Evolutionary conservation across 2,329 filamentous ascomycete species (phyloP).

Genomic region (Coleophoma crateriformis): DNA sequence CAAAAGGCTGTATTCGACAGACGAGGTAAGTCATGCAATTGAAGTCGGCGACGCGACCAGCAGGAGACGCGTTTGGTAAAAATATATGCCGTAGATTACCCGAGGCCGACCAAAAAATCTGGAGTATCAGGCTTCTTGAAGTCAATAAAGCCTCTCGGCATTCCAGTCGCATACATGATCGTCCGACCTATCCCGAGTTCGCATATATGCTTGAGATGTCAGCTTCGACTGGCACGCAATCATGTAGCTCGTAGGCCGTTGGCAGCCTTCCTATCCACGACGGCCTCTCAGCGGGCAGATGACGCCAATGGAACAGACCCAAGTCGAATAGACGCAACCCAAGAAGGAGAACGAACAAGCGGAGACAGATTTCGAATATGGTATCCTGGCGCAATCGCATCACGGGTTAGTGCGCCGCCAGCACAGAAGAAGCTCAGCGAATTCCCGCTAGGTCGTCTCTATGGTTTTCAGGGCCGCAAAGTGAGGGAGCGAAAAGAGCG

Average conservation of each 20-base stretch:
- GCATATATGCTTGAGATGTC: slow-evolving; percentile 27
- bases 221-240: slow-evolving; percentile 14
- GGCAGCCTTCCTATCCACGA: slow-evolving; percentile 11
- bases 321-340: neutral
- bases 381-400: too few species aligned
- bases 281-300: neutral
- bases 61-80: slow-evolving; percentile 6
- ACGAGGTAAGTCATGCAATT: too few species aligned
- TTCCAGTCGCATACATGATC: slow-evolving; percentile 27
- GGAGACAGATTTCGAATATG: too few species aligned
- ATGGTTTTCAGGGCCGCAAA: slow-evolving; percentile 14
- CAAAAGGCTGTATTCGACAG: too few species aligned
- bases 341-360: too few species aligned
- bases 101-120: neutral
- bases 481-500: slow-evolving; percentile 15
- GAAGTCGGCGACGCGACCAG: neutral
- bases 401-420: too few species aligned
- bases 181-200: slow-evolving; percentile 12
- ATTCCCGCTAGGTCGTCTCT: slow-evolving; percentile 5
- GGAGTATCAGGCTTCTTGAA: neutral
- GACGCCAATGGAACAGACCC: neutral
- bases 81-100: neutral
- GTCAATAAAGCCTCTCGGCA: slow-evolving; percentile 1
- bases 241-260: neutral
- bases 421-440: neutral